These are phyloP conservation scores for Tritrichomonas foetus DNA, from an alignment of 208 protist species.

Conservation along the genomic window DNA sequence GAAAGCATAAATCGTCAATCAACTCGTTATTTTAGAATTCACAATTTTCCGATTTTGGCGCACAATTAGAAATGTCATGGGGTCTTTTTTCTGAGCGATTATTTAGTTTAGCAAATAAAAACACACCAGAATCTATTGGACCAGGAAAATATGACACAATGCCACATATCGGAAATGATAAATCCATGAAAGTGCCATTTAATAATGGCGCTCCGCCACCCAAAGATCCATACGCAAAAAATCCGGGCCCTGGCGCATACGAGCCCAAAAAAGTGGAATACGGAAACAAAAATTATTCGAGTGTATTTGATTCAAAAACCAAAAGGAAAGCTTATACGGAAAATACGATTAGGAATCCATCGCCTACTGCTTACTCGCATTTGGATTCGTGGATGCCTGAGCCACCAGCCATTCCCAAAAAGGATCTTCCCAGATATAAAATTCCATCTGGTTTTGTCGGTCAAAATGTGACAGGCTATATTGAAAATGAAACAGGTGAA, in stretches of 20 bases:
- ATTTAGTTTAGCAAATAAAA: background rate
- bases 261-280: background rate
- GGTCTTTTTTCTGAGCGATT: background rate
- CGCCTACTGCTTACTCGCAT: background rate
- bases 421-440: background rate
- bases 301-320: background rate
- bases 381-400: background rate
- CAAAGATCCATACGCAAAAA: background rate
- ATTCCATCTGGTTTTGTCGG: background rate
- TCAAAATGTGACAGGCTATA: background rate
- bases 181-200: background rate
- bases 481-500: no score
- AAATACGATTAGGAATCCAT: background rate
- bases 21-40: no score
- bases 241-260: background rate
- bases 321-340: background rate
- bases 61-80: constrained; percentile 14
- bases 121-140: background rate
- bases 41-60: no score
- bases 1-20: no score
- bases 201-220: background rate
- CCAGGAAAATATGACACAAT: background rate
- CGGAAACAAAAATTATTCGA: background rate
- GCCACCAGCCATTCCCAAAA: background rate
- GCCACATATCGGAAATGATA: background rate